Evolutionary conservation across 768 basidiomycete genomes (phyloP), one percentile per base, ranked within the genome.

Genomic region (Leccinum barrowsii): DNA sequence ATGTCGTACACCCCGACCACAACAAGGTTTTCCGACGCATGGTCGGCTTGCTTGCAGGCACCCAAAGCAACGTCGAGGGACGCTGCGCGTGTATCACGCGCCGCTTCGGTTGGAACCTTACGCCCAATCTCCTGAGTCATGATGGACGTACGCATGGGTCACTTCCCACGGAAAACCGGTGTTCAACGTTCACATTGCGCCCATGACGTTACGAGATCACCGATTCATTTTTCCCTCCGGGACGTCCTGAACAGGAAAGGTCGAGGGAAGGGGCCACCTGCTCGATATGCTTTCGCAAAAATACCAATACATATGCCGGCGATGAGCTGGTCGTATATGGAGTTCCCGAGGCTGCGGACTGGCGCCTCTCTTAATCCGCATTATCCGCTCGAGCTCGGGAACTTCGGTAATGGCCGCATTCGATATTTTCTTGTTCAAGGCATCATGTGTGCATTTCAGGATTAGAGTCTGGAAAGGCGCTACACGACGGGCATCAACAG

Each of bases 251-350:
- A 17, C 26, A 77, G 76, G 76, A 80, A 42, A 66, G 59, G 17
- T 86, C 81, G 72, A 78, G 77, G 63, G 84, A 84, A 4, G 61
- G 72, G 32, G 60, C 79, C 4, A 40, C 79, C 2, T 84, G 84
- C 63, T 83, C 83, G 0, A 74, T 74, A 15, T 59, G 74, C 28
- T 79, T 81, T 34, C 32, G 54, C 69, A 2, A 78, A 78, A 78
- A 3, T 17, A 37, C 37, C 32, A 34, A 12, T 34, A 34, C 32
- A 34, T 76, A 80, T 61, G 59, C 65, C 3, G 84, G 83, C n/a
- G 82, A 87, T 74, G 85, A 82, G 60, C 82, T 80, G 8, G 76
- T 86, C 7, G 77, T 87, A 10, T 74, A 87, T 11, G 85, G 84
- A 1, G 79, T 84, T 6, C 81, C 81, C 53, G 30, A 32, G 30